These are phyloP conservation scores for Phytophthora palmivora DNA, from an alignment of 352 stramenopile species.

Conservation along the genomic window DNA sequence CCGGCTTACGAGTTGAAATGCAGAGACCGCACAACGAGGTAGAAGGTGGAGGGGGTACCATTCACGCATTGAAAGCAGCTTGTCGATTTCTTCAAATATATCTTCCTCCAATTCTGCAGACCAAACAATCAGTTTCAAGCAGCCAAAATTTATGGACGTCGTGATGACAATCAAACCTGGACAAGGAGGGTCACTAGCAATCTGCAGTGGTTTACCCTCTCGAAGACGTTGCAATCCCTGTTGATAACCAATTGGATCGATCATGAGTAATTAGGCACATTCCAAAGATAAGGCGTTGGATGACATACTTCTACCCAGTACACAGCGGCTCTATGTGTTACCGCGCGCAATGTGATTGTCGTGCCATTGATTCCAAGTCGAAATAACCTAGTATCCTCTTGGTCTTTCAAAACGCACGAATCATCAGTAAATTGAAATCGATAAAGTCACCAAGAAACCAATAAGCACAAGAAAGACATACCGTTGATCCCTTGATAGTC, in stretches of 20 bases:
- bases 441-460: too few species aligned
- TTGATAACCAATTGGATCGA: not conserved
- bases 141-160: not conserved
- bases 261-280: conserved; percentile 1
- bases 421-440: too few species aligned
- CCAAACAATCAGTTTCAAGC: conserved; percentile 1
- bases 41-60: conserved; percentile 49
- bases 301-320: conserved; percentile 74
- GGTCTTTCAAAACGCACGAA: conserved; percentile 19
- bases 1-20: conserved; percentile 26
- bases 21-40: conserved; percentile 48
- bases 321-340: conserved; percentile 67
- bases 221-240: conserved; percentile 63
- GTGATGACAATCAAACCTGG: conserved; percentile 39
- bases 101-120: conserved; percentile 73
- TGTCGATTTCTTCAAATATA: conserved; percentile 79
- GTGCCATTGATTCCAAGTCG: conserved; percentile 72
- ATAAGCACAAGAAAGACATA: conserved; percentile 6
- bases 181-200: conserved; percentile 48
- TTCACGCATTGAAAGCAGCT: conserved; percentile 61
- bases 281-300: not conserved
- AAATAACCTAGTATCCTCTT: conserved; percentile 51
- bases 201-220: conserved; percentile 50
- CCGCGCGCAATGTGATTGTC: conserved; percentile 68
- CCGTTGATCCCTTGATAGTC: conserved; percentile 35